Evolutionary conservation across 78 protist genomes (phyloP), one percentile per base, ranked within the genome.

Genomic region (Chrysochromulina tobinii): DNA sequence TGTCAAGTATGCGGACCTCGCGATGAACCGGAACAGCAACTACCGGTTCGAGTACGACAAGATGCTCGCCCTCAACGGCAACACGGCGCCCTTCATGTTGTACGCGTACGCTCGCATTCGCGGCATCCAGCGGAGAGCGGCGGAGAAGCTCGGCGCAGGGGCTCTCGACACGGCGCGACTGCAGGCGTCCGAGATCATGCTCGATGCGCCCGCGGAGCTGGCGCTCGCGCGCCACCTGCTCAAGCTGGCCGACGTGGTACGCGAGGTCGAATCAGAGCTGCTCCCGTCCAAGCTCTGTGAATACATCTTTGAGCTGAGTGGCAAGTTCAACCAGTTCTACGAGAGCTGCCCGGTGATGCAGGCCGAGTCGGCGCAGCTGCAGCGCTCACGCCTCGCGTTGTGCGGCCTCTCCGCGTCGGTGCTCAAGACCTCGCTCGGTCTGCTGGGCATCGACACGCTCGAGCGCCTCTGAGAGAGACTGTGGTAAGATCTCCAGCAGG

Each of bases 41-140:
- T 97, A 97, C 95, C 15, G 25, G 75, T 98, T 98, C 94, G 92
- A 95, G 48, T 94, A 69, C 67, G 96, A 97, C 55, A 90, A 91
- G 58, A 97, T 97, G 96, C 93, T 97, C 51, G 55, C 92, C 64
- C 91, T 95, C 87, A 89, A 81, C 64, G 99, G 99, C 68, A 97
- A 96, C 93, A 96, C 98, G 1, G 96, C 97, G 50, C 95, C 95
- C 50, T 96, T 94, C 90, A 89, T 97, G 84, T 90, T 95, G 48
- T 97, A 97, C 93, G 94, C 97, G 55, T 95, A 94, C 91, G 95
- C 97, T 5, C 95, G 99, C 79, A 95, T 96, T 54, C 25, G 57
- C 75, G 94, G 95, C 54, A 89, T 96, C 72, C 53, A 27, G 79
- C 51, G 75, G 86, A 1, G 61, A 17, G 61, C 59, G 48, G 64